Evolutionary conservation across 768 basidiomycete species (phyloP).

Genomic region (Collybiopsis luxurians): DNA sequence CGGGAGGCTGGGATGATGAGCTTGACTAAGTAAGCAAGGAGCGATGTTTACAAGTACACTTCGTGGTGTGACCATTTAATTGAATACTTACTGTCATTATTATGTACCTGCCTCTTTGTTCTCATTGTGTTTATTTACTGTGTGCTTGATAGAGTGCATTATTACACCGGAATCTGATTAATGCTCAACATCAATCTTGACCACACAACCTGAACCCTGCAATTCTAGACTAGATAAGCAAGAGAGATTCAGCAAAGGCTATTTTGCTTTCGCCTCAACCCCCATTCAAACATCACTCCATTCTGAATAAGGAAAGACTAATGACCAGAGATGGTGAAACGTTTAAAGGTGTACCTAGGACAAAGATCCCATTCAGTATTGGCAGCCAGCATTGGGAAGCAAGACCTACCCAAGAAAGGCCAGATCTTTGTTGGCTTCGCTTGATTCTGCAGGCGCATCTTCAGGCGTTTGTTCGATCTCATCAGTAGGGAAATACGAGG

Average conservation of each 20-base stretch:
- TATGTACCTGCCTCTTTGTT: neutral
- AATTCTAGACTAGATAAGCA: neutral
- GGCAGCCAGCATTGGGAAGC: neutral
- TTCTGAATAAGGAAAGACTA: too few relatives aligned
- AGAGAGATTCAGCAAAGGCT: too few relatives aligned
- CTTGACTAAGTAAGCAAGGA: constrained; percentile 20
- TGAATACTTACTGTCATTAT: too few relatives aligned
- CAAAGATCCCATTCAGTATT: constrained; percentile 1
- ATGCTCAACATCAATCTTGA: neutral
- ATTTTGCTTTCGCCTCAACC: too few relatives aligned
- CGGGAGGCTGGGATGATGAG: constrained; percentile 33
- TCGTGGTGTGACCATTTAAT: neutral
- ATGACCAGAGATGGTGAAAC: constrained; percentile 47
- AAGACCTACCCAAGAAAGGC: constrained; percentile 61
- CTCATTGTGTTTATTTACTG: neutral
- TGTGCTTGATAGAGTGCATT: neutral
- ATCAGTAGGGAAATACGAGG: constrained; percentile 97
- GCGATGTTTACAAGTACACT: neutral
- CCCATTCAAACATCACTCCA: neutral
- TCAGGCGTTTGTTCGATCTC: constrained; percentile 78
- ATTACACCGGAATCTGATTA: neutral
- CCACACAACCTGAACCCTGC: neutral
- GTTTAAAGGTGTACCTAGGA: constrained; percentile 74
- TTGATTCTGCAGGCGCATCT: constrained; percentile 35
- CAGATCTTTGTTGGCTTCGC: constrained; percentile 51